Conservation (phyloP, 371 early-diverging fungal genomes). For the Zopfochytrium polystomum region DNA sequence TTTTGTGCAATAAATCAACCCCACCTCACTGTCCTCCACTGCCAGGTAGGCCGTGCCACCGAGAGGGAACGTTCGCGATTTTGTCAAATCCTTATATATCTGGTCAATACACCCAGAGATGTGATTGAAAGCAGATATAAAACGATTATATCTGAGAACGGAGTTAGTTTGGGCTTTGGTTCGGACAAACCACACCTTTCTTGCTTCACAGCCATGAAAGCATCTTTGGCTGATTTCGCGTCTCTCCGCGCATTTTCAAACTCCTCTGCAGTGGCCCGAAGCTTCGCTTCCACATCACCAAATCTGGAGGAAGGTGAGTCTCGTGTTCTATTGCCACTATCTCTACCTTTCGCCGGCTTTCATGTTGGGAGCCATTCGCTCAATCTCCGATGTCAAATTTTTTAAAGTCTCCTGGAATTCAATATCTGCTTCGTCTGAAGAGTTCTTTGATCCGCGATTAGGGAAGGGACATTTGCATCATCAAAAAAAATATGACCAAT, state of each 20-base stretch:
- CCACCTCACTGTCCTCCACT: conserved; percentile 79
- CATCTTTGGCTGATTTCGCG: conserved; percentile 75
- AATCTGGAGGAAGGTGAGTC: conserved; percentile 16
- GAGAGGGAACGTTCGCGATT: conserved; percentile 68
- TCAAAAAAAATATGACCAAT: too few species aligned
- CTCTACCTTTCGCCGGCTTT: conserved; percentile 71
- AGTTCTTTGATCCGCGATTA: conserved; percentile 36
- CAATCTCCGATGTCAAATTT: conserved; percentile 68
- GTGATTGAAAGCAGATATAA: conserved; percentile 87
- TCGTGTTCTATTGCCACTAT: neutral
- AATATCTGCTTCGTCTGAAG: conserved; percentile 54
- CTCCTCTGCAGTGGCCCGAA: conserved; percentile 74
- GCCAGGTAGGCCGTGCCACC: conserved; percentile 96
- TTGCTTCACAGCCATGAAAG: conserved; percentile 77
- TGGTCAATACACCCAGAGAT: conserved; percentile 85
- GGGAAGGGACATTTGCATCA: too few species aligned
- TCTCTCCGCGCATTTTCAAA: conserved; percentile 74
- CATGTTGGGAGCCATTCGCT: conserved; percentile 84
- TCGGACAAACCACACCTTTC: conserved; percentile 54
- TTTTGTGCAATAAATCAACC: conserved; percentile 1
- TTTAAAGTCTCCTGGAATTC: conserved; percentile 69
- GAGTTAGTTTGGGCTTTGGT: neutral
- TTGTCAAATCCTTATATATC: conserved; percentile 95
- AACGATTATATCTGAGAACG: conserved; percentile 62
- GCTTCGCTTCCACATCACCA: conserved; percentile 74